Evolutionary conservation across 1,284 basidiomycete genomes (phyloP).

Genomic region (Grifola frondosa): DNA sequence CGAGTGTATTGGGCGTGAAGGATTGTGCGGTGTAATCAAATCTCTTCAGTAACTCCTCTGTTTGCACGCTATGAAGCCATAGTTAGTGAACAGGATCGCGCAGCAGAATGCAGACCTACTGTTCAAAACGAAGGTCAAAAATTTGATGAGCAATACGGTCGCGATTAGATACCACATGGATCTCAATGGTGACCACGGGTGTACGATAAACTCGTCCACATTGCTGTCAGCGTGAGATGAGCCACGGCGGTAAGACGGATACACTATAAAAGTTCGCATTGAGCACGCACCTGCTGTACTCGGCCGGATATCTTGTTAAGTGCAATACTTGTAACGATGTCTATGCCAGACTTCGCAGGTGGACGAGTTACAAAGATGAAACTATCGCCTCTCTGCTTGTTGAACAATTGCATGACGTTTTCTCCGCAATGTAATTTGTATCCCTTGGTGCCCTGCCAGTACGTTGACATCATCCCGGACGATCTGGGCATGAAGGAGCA

Average conservation of each 20-base stretch:
- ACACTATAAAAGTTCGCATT: neutral
- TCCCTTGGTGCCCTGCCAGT: slow-evolving; percentile 49
- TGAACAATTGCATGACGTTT: slow-evolving; percentile 54
- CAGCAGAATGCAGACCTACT: slow-evolving; percentile 41
- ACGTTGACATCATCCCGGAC: slow-evolving; percentile 45
- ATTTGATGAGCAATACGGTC: slow-evolving; percentile 62
- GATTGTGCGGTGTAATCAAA: slow-evolving; percentile 46
- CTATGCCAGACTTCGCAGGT: slow-evolving; percentile 42
- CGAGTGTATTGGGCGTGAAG: slow-evolving; percentile 38
- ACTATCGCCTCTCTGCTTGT: slow-evolving; percentile 49
- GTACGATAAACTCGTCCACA: slow-evolving; percentile 52
- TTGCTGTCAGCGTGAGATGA: slow-evolving; percentile 44
- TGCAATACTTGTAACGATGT: slow-evolving; percentile 58
- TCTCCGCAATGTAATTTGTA: slow-evolving; percentile 57
- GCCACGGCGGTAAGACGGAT: neutral
- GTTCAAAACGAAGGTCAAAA: slow-evolving; percentile 65
- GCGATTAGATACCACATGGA: slow-evolving; percentile 67
- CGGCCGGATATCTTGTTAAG: slow-evolving; percentile 56
- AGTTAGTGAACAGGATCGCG: neutral
- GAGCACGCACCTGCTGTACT: slow-evolving; percentile 48
- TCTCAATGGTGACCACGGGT: slow-evolving; percentile 52
- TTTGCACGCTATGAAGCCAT: slow-evolving; percentile 44
- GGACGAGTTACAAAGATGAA: slow-evolving; percentile 57
- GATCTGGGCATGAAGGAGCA: slow-evolving; percentile 60
- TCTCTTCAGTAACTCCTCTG: slow-evolving; percentile 51